phyloP scores from a whole-genome alignment of 2,329 filamentous ascomycete species.

The Fusarium aywerte region DNA sequence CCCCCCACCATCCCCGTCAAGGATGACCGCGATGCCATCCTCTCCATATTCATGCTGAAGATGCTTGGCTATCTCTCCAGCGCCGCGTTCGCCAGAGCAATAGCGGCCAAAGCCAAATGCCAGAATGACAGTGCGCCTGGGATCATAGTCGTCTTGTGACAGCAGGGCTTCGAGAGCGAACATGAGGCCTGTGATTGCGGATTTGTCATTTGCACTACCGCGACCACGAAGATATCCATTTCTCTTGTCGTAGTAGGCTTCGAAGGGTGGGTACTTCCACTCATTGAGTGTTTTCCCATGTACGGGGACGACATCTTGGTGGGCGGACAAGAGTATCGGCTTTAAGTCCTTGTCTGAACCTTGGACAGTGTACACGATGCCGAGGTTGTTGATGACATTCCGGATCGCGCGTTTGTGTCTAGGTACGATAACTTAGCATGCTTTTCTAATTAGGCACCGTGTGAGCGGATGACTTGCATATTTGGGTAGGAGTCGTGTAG shows the following conservation, averaged over 20 bases:
- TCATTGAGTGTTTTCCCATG: slow-evolving; percentile 51
- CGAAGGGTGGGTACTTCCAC: slow-evolving; percentile 56
- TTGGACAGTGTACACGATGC: slow-evolving; percentile 67
- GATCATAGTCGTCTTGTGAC: slow-evolving; percentile 58
- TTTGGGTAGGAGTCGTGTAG: slow-evolving; percentile 60
- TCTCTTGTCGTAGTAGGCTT: slow-evolving; percentile 49
- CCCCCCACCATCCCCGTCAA: slow-evolving; percentile 71
- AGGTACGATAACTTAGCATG: neutral
- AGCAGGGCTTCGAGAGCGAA: slow-evolving; percentile 60
- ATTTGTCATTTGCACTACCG: slow-evolving; percentile 55
- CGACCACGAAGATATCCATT: slow-evolving; percentile 54
- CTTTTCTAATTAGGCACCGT: too few relatives aligned
- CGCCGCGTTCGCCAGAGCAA: slow-evolving; percentile 65
- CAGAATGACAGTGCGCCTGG: slow-evolving; percentile 65
- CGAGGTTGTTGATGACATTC: slow-evolving; percentile 69
- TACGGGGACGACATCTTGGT: slow-evolving; percentile 57
- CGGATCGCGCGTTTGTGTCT: slow-evolving; percentile 55
- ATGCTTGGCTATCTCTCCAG: slow-evolving; percentile 60
- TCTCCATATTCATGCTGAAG: slow-evolving; percentile 64
- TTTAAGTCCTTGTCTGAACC: slow-evolving; percentile 61
- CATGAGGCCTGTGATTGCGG: slow-evolving; percentile 51
- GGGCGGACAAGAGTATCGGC: slow-evolving; percentile 53
- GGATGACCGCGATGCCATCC: slow-evolving; percentile 66
- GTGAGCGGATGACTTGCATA: slow-evolving; percentile 48
- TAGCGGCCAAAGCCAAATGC: slow-evolving; percentile 74